Evolutionary conservation across 208 protist species (phyloP), one percentile per base, ranked within the genome.

Genomic region (Angomonas desouzai): DNA sequence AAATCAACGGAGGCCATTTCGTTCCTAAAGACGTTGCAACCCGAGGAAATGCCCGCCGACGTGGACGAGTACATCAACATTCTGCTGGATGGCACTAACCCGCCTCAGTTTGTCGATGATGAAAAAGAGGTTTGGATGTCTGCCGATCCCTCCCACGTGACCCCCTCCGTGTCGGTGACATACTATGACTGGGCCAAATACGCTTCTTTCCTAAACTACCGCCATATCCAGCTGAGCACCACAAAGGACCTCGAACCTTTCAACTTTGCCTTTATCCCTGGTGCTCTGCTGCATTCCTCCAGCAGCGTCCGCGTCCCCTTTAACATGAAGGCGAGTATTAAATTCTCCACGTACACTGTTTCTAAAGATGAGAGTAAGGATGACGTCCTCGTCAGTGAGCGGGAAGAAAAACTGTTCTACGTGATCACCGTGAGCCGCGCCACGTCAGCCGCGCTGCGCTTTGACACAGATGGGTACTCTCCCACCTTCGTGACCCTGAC

Each of bases 261-360:
- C 69, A 72, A 85, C 68, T 94, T 94, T 66, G 77, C 77, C 59
- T 89, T 94, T 65, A 73, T 89, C 47, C 89, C 89, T 23, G 89
- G 89, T 29, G 62, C 88, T 3, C 72, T 94, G 63, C 66, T 94
- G 60, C 73, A 94, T 67, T 79, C 74, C 20, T 48, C 32, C 48
- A 94, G 85, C 69, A 85, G 64, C 45, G 71, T 76, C 23, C 79
- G 81, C 27, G 84, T 85, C 27, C 72, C 68, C 29, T 81, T 94
- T 68, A 45, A 64, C 55, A 55, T 94, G 33, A 59, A 51, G 1
- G 81, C 76, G 25, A 56, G 71, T 22, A 67, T 93, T 53, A 77
- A 77, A 43, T 93, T 89, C 63, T 68, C 74, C 23, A 85, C 83
- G 11, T 86, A 81, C 67, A 71, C 51, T 11, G 55, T 36, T 25